phyloP scores from a whole-genome alignment of 257 asterid genomes.

The Leptodermis oblonga region DNA sequence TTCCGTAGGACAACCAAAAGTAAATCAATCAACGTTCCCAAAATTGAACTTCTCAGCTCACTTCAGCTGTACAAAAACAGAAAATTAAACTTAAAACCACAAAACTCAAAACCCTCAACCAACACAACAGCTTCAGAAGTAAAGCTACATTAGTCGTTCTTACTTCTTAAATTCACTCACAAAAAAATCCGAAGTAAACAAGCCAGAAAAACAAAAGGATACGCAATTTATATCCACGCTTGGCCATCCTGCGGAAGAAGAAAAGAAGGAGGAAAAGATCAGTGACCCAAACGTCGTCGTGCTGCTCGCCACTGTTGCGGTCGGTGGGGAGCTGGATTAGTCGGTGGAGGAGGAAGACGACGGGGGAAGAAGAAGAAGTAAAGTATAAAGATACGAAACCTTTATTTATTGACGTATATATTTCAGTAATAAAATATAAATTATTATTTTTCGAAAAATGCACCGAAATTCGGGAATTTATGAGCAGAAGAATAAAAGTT shows the following conservation, averaged over 20 bases:
- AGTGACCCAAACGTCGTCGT: constrained; percentile 13
- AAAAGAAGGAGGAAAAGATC: constrained; percentile 13
- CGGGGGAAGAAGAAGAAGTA: constrained; percentile 14
- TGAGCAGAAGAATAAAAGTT: constrained; percentile 4
- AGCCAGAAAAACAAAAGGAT: constrained; percentile 39
- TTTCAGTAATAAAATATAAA: neutral
- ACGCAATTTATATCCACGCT: constrained; percentile 96
- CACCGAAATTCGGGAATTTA: neutral
- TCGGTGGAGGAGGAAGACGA: constrained; percentile 25
- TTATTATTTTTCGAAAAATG: neutral
- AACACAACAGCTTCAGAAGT: neutral
- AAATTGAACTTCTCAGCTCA: neutral
- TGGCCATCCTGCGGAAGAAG: constrained; percentile 48
- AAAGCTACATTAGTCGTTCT: neutral
- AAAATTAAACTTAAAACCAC: neutral
- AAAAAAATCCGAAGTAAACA: neutral
- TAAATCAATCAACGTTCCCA: neutral
- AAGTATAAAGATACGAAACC: constrained; percentile 4
- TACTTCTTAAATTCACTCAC: neutral
- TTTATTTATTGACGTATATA: neutral
- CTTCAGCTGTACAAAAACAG: neutral
- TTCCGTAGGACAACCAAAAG: neutral
- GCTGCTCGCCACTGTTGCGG: constrained; percentile 6
- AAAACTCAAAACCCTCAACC: neutral
- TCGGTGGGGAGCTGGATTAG: constrained; percentile 16